Conservation (phyloP, 331 rosid species). For the Pyracantha coccinea region DNA sequence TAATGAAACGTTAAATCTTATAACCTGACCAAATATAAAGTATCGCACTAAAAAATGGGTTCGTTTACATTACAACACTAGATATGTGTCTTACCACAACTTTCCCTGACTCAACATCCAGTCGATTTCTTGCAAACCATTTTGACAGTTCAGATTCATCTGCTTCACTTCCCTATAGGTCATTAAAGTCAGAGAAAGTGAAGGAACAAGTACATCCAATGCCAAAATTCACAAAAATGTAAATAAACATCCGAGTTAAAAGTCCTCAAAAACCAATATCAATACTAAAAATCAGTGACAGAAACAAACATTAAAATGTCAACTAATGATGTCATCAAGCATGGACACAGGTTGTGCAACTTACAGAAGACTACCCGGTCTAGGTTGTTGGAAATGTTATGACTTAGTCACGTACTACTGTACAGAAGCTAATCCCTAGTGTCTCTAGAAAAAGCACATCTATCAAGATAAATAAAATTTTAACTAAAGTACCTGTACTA, state of each 20-base stretch:
- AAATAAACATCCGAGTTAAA: too few relatives aligned
- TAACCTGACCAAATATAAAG: slow-evolving; percentile 2
- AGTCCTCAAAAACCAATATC: too few relatives aligned
- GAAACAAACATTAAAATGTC: too few relatives aligned
- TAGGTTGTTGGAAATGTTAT: not conserved
- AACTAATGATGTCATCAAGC: too few relatives aligned
- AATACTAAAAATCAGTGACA: too few relatives aligned
- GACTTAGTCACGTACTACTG: not conserved
- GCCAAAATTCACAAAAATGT: too few relatives aligned
- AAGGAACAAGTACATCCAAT: too few relatives aligned
- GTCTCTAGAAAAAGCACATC: too few relatives aligned
- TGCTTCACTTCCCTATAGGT: slow-evolving; percentile 47
- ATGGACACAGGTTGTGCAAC: too few relatives aligned
- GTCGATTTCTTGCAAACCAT: slow-evolving; percentile 65
- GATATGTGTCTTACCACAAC: slow-evolving; percentile 72
- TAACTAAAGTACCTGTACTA: slow-evolving; percentile 55
- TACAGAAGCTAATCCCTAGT: not conserved
- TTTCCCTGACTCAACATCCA: slow-evolving; percentile 64
- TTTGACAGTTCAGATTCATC: slow-evolving; percentile 50
- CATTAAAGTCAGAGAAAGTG: slow-evolving; percentile 15
- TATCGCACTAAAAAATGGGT: not conserved
- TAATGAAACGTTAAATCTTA: slow-evolving; percentile 3
- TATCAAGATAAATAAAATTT: not conserved
- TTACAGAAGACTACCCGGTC: too few relatives aligned
- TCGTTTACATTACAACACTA: slow-evolving; percentile 9